Percentiles rank a stretch among this genome's conserved stretches.
phyloP scores from a whole-genome alignment of 2,329 filamentous ascomycete genomes.

The Nemania sp. region DNA sequence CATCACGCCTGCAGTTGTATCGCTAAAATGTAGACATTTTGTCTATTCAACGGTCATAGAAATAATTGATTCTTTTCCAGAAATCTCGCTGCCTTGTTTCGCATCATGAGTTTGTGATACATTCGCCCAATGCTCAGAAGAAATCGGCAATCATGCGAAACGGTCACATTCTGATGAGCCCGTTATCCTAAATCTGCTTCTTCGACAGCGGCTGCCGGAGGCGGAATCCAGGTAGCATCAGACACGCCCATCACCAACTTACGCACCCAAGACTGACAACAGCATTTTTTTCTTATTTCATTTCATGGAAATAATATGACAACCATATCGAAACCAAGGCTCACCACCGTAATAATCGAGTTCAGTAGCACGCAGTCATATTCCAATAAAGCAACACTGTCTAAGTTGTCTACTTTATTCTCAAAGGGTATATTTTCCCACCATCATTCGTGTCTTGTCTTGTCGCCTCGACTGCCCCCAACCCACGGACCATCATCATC shows the following conservation, averaged over 20 bases:
- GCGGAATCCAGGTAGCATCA: too few relatives aligned
- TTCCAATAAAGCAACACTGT: too few relatives aligned
- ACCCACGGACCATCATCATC: neutral
- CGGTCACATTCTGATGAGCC: too few relatives aligned
- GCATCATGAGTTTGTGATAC: neutral
- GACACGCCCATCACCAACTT: too few relatives aligned
- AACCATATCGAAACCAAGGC: neutral
- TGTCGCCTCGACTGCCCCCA: neutral
- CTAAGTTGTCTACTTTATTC: neutral
- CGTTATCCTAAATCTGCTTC: too few relatives aligned
- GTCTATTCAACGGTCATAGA: slow-evolving; percentile 1
- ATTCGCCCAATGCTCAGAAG: neutral
- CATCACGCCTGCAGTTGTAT: slow-evolving; percentile 7
- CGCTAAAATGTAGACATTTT: neutral
- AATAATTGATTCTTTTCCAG: slow-evolving; percentile 1
- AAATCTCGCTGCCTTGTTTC: neutral
- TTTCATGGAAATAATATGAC: neutral
- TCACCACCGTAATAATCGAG: neutral
- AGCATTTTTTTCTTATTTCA: neutral
- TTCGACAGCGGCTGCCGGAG: too few relatives aligned
- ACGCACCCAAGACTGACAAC: neutral
- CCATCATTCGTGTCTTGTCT: slow-evolving; percentile 4
- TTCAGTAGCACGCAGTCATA: neutral
- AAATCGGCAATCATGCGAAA: neutral
- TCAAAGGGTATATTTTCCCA: slow-evolving; percentile 25